Conservation (phyloP, 345 rosid species). For the Raphanus sativus region DNA sequence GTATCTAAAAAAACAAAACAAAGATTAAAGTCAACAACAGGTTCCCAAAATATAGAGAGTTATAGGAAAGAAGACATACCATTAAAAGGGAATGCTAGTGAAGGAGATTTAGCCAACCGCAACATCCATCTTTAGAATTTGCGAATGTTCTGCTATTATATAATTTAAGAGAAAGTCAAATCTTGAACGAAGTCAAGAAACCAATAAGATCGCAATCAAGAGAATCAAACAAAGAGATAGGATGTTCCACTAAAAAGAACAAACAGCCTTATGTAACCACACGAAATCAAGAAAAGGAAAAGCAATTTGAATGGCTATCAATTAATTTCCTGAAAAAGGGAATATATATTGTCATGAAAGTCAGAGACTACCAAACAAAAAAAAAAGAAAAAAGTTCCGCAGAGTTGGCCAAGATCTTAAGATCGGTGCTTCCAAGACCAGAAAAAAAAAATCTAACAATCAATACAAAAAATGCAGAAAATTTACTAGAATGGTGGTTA, state of each 20-base stretch:
- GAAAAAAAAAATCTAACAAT: background rate
- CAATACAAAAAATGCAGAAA: background rate
- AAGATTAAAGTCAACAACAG: background rate
- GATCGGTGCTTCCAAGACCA: conserved; percentile 17
- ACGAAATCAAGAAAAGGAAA: background rate
- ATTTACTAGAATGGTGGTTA: background rate
- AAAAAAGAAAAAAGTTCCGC: background rate
- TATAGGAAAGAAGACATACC: conserved; percentile 41
- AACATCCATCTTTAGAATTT: conserved; percentile 57
- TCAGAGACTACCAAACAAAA: background rate
- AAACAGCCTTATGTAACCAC: conserved; percentile 23
- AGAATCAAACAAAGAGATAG: conserved; percentile 26
- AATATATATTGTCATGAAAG: background rate
- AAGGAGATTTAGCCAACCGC: conserved; percentile 59
- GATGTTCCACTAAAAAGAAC: background rate
- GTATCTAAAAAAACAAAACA: conserved; percentile 38
- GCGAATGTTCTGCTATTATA: conserved; percentile 26
- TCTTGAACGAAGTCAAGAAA: conserved; percentile 29
- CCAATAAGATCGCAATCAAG: conserved; percentile 22
- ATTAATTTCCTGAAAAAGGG: background rate
- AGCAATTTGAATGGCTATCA: conserved; percentile 5
- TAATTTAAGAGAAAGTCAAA: conserved; percentile 25
- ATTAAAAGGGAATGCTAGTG: conserved; percentile 48
- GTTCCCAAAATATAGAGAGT: background rate
- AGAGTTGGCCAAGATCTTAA: conserved; percentile 24